Percentiles rank a stretch among this genome's conserved stretches.
These are phyloP conservation scores for Aspergillus floridensis DNA, from an alignment of 2,329 filamentous ascomycete genomes.

Conservation along the genomic window DNA sequence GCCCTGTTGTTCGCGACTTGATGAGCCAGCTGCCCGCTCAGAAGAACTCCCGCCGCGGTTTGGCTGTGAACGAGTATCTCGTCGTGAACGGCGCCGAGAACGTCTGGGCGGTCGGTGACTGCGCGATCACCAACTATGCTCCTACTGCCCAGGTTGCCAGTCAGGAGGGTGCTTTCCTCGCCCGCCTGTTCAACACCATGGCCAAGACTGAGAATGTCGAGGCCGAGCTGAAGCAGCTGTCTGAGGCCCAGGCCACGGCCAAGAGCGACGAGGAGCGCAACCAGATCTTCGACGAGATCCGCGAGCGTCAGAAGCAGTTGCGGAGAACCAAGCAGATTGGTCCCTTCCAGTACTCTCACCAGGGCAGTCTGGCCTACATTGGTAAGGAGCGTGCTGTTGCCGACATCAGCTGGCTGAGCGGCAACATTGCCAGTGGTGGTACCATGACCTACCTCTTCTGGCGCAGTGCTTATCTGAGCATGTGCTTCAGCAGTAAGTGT, in stretches of 20 bases:
- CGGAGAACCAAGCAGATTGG: conserved; percentile 90
- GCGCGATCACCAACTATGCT: conserved; percentile 94
- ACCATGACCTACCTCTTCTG: conserved; percentile 97
- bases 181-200: conserved; percentile 97
- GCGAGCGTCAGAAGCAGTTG: conserved; percentile 79
- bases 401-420: conserved; percentile 95
- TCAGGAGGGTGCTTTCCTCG: conserved; percentile 94
- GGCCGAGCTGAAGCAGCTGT: conserved; percentile 68
- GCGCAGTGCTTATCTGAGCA: conserved; percentile 95
- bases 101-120: conserved; percentile 97
- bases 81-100: conserved; percentile 96
- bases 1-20: conserved; percentile 84
- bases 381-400: conserved; percentile 97
- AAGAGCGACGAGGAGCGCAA: conserved; percentile 60
- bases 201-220: conserved; percentile 88
- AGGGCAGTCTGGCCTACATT: conserved; percentile 95
- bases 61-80: conserved; percentile 97
- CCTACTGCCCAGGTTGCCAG: conserved; percentile 95
- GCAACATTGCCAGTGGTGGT: conserved; percentile 91
- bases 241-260: conserved; percentile 63
- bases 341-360: conserved; percentile 97
- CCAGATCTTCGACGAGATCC: conserved; percentile 70
- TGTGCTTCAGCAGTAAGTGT: conserved; percentile 98
- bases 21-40: conserved; percentile 91
- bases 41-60: conserved; percentile 88